These are phyloP conservation scores for Chrysoporthe austroafricana DNA, from an alignment of 2,329 filamentous ascomycete species.

Conservation along the genomic window DNA sequence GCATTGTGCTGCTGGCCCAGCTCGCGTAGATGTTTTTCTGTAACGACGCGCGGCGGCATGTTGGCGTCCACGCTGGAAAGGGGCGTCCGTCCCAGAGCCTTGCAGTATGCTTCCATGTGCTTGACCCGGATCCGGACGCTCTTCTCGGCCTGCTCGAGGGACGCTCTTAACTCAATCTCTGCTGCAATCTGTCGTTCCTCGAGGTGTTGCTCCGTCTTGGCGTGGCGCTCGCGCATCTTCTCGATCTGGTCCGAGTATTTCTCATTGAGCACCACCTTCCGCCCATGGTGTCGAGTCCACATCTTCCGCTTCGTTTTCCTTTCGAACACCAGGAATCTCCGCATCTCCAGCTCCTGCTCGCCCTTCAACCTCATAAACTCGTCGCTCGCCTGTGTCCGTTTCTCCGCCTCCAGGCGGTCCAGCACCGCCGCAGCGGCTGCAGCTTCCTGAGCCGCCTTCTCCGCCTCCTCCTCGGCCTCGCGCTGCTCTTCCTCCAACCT, in stretches of 20 bases:
- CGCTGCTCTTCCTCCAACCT: constrained; percentile 53
- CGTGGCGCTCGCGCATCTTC: constrained; percentile 59
- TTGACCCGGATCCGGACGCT: constrained; percentile 62
- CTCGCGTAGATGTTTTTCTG: constrained; percentile 62
- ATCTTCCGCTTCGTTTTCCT: constrained; percentile 53
- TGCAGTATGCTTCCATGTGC: constrained; percentile 70
- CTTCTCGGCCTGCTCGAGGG: constrained; percentile 59
- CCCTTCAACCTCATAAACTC: constrained; percentile 50
- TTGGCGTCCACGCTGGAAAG: constrained; percentile 32
- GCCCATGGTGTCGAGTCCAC: constrained; percentile 53
- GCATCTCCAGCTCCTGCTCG: constrained; percentile 55
- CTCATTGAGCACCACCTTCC: constrained; percentile 51
- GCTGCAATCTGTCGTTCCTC: constrained; percentile 66
- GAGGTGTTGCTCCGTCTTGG: constrained; percentile 55
- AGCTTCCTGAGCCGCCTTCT: constrained; percentile 49
- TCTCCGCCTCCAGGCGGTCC: constrained; percentile 49
- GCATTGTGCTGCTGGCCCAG: constrained; percentile 64
- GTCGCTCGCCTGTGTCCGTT: constrained; percentile 47
- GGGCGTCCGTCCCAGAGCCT: constrained; percentile 50
- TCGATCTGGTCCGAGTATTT: constrained; percentile 52
- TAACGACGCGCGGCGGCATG: constrained; percentile 58
- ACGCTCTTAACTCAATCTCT: constrained; percentile 61
- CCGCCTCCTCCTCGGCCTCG: constrained; percentile 49
- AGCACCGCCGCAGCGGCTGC: constrained; percentile 47
- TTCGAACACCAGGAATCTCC: constrained; percentile 55